These are phyloP conservation scores for Pigoraptor vietnamica DNA, from an alignment of 78 protist genomes.

Conservation along the genomic window DNA sequence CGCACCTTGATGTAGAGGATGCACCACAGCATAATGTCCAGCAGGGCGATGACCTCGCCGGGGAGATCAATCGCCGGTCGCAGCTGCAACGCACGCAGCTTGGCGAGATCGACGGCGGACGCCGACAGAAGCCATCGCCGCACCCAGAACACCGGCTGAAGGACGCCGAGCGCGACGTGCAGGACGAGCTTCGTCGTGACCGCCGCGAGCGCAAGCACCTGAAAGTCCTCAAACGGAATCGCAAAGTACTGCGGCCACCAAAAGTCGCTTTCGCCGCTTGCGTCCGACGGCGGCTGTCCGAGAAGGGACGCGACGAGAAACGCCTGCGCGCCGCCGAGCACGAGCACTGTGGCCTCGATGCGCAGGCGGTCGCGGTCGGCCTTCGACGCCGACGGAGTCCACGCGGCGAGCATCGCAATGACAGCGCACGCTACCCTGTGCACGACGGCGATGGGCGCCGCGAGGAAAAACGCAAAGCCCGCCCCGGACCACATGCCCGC, in stretches of 20 bases:
- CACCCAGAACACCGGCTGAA: not conserved
- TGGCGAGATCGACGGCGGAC: not conserved
- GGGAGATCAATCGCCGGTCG: not conserved
- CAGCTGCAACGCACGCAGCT: not conserved
- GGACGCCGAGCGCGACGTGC: not conserved
- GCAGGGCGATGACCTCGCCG: not conserved
- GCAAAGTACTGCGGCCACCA: not conserved
- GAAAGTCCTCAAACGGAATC: not conserved
- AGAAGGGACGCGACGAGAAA: not conserved
- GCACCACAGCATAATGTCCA: not conserved
- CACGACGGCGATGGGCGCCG: not conserved
- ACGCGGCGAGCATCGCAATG: not conserved
- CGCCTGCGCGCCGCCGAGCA: not conserved
- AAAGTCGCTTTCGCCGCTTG: not conserved
- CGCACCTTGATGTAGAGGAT: not conserved
- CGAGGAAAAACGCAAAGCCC: not conserved
- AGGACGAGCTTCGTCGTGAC: not conserved
- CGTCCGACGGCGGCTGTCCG: not conserved
- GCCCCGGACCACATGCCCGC: not conserved
- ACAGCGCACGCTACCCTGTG: not conserved
- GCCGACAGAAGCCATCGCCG: not conserved
- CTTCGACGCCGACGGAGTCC: not conserved
- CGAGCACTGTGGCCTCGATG: not conserved
- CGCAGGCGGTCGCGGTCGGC: not conserved
- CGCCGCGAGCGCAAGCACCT: not conserved